Conservation (phyloP, 495 filamentous ascomycete genomes). For the Articulospora tetracladia region DNA sequence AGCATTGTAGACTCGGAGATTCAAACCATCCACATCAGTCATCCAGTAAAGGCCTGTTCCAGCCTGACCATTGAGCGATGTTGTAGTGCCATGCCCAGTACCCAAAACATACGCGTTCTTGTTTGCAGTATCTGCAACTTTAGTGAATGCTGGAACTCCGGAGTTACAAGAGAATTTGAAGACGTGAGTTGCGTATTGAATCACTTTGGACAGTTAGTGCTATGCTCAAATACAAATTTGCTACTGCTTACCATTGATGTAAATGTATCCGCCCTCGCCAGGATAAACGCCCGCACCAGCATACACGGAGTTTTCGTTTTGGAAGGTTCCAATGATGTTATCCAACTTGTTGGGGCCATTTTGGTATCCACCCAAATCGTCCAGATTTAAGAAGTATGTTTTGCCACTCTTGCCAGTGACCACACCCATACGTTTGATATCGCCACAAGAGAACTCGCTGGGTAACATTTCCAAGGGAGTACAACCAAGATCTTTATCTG, state of each 20-base stretch:
- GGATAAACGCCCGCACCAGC: slow-evolving; percentile 44
- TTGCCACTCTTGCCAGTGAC: slow-evolving; percentile 43
- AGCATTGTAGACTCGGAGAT: slow-evolving; percentile 34
- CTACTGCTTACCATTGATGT: slow-evolving; percentile 31
- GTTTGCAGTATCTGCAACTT: slow-evolving; percentile 31
- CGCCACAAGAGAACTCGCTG: slow-evolving; percentile 33
- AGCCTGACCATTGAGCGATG: slow-evolving; percentile 34
- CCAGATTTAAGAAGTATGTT: slow-evolving; percentile 41
- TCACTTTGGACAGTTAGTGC: slow-evolving; percentile 2
- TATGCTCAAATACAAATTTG: not conserved
- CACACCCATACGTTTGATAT: slow-evolving; percentile 36
- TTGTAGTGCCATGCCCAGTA: slow-evolving; percentile 37
- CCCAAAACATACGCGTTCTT: slow-evolving; percentile 33
- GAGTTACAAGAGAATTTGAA: slow-evolving; percentile 36
- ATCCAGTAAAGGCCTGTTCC: slow-evolving; percentile 38
- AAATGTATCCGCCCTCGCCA: slow-evolving; percentile 45
- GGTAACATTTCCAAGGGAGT: slow-evolving; percentile 34
- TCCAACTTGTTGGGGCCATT: slow-evolving; percentile 37
- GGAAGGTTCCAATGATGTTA: slow-evolving; percentile 37
- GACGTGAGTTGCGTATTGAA: slow-evolving; percentile 26
- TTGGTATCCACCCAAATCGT: slow-evolving; percentile 49
- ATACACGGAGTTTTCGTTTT: slow-evolving; percentile 37
- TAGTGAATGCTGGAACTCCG: slow-evolving; percentile 37
- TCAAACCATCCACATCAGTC: slow-evolving; percentile 35
- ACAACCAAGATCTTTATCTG: slow-evolving; percentile 38